A percentile compares a stretch with the other conserved stretches of the same genome.
Evolutionary conservation across 1,284 basidiomycete genomes (phyloP).

Genomic region (Leccinum cinnamomeum): DNA sequence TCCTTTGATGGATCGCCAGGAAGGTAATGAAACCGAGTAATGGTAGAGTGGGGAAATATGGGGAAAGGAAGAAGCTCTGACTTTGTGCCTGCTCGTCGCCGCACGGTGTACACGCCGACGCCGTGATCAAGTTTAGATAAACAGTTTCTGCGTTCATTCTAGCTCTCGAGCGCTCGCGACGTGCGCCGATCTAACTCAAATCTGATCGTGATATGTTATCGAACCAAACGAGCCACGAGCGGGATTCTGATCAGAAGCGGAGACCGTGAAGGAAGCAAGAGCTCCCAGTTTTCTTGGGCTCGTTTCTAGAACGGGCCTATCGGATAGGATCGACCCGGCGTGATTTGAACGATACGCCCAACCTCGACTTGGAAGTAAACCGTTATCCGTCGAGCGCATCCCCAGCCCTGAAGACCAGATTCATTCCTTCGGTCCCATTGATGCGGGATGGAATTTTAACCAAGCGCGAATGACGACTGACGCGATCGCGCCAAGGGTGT

Average conservation of each 20-base stretch:
- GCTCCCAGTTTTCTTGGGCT: not conserved
- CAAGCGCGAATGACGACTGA: not conserved
- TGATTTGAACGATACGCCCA: not conserved
- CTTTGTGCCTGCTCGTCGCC: not conserved
- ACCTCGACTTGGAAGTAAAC: not conserved
- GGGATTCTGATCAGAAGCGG: too few relatives aligned
- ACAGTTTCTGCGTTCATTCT: not conserved
- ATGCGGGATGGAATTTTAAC: not conserved
- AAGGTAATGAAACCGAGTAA: not conserved
- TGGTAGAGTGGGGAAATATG: not conserved
- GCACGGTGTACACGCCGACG: slow-evolving; percentile 10
- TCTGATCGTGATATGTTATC: too few relatives aligned
- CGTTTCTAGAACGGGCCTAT: not conserved
- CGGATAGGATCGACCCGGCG: not conserved
- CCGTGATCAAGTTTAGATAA: not conserved
- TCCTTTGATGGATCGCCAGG: not conserved
- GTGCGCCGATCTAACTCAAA: too few relatives aligned
- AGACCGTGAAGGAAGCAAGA: not conserved
- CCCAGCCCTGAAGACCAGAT: not conserved
- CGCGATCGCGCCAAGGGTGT: not conserved
- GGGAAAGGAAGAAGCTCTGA: not conserved
- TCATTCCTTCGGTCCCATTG: not conserved
- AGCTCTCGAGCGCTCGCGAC: too few relatives aligned
- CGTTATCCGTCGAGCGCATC: not conserved
- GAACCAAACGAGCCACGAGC: too few relatives aligned